Percentiles rank a stretch among this genome's conserved stretches.
phyloP scores from a whole-genome alignment of 73 alveolate species.

The Breviolum minutum region DNA sequence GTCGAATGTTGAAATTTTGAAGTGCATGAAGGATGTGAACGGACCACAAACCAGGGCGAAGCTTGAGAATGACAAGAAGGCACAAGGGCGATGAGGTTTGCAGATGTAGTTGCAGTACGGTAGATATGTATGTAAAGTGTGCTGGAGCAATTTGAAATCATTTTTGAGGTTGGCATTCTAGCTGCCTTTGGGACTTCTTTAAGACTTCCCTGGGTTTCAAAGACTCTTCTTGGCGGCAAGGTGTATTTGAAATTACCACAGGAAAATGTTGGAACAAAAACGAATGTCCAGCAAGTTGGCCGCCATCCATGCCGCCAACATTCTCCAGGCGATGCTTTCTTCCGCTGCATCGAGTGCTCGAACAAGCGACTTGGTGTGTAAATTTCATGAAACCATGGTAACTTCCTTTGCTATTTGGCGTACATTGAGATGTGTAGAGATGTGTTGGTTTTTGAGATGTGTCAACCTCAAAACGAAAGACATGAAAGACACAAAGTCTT shows the following conservation, averaged over 20 bases:
- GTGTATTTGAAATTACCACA: background rate
- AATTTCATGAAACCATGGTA: no score
- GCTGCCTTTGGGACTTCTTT: no score
- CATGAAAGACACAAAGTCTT: no score
- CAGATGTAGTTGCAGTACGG: background rate
- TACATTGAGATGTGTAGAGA: no score
- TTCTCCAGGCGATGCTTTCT: slow-evolving; percentile 49
- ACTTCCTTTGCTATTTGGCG: no score
- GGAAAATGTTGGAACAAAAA: no score
- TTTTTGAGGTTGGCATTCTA: background rate
- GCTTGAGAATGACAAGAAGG: slow-evolving; percentile 88
- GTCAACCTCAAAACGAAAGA: background rate
- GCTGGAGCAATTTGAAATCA: no score
- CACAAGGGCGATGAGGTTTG: background rate
- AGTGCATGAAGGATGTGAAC: slow-evolving; percentile 35
- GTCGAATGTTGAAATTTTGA: background rate
- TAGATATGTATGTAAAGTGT: no score
- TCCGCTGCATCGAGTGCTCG: slow-evolving; percentile 86
- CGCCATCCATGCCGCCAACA: background rate
- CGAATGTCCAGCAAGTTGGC: background rate
- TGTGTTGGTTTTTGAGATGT: no score
- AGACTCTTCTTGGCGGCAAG: background rate
- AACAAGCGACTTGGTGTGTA: background rate
- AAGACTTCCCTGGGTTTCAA: no score
- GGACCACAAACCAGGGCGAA: slow-evolving; percentile 84